Evolutionary conservation across 1,284 basidiomycete species (phyloP).

Genomic region (Trametes polyzona): DNA sequence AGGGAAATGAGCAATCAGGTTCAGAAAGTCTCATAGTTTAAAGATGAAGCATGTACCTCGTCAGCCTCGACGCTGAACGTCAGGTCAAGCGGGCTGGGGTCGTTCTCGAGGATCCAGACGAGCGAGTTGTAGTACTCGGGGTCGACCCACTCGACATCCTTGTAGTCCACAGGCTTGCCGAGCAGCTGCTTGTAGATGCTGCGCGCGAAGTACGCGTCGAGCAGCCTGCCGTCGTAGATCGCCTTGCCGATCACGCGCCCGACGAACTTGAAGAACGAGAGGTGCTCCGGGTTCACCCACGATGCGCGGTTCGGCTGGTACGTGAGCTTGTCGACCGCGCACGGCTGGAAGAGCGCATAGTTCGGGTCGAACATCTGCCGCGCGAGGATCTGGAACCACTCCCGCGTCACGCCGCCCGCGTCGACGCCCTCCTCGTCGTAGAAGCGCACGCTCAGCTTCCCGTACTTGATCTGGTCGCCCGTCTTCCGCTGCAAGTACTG

Average conservation of each 20-base stretch:
- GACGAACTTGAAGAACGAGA: conserved; percentile 99
- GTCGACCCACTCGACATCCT: conserved; percentile 95
- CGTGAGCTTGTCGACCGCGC: conserved; percentile 90
- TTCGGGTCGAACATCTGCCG: conserved; percentile 99
- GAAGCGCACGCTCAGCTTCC: conserved; percentile 96
- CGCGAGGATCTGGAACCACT: conserved; percentile 98
- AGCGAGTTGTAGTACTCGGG: conserved; percentile 95
- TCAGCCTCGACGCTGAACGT: conserved; percentile 92
- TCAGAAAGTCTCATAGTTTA: not conserved
- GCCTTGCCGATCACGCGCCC: conserved; percentile 97
- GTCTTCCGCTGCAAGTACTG: conserved; percentile 87
- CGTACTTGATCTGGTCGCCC: conserved; percentile 97
- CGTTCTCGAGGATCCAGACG: conserved; percentile 91
- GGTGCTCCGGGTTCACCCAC: conserved; percentile 91
- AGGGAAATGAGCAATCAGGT: conserved; percentile 1
- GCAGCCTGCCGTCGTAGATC: conserved; percentile 91
- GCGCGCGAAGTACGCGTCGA: conserved; percentile 98
- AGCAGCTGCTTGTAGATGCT: conserved; percentile 94
- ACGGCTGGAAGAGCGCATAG: conserved; percentile 97
- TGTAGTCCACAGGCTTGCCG: conserved; percentile 90
- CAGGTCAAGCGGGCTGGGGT: conserved; percentile 83
- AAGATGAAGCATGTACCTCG: conserved; percentile 59
- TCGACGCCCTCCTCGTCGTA: conserved; percentile 98
- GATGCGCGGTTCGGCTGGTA: conserved; percentile 98
- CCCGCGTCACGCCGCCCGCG: conserved; percentile 96